Evolutionary conservation across 306 rosid species (phyloP), one percentile per base, ranked within the genome.

Genomic region (Glycine tomentella): DNA sequence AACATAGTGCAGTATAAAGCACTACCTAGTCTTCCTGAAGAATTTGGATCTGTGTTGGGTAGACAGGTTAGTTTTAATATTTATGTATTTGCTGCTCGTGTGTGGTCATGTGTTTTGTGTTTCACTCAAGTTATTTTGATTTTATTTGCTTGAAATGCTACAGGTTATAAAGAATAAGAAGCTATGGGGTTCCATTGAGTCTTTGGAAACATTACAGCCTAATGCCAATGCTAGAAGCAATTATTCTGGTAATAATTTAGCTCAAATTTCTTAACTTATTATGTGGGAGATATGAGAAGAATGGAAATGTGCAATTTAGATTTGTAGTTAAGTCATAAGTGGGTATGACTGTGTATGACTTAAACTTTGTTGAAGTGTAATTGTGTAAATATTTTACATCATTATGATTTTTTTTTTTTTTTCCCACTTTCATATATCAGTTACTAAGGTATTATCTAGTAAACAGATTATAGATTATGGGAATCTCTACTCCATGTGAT

Each of bases 141-240:
- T 44, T 57, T 42, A 25, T 69, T 57, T 76, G 45, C 62, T 62
- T 50, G 71, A 80, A 70, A 79, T 80, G 31, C 7, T 50, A 45
- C 91, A 95, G 99, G 86, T 80, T 68, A 53, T 81, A 74, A 89
- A 89, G 75, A 91, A 80, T 78, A 95, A 88, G 90, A 93, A 84
- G 88, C 84, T 95, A 34, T 95, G 99, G 99, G 93, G 91, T 15
- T 59, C 88, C 71, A 87, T 90, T 16, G 84, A 87, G 83, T 85
- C 98, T 31, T 84, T 95, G 84, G 88, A 84, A 86, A 67, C 91
- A 70, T 75, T 95, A 85, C 97, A 90, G 79, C 98, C 99, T 80
- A 89, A 88, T 74, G 88, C 97, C 76, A 83, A 89, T 61, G 87
- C 98, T 52, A 85, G 97, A 85, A 87, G 80, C 89, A 90, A 82